Conservation (phyloP, 805 yeast genomes). For the Wickerhamomyces sydowiorum region DNA sequence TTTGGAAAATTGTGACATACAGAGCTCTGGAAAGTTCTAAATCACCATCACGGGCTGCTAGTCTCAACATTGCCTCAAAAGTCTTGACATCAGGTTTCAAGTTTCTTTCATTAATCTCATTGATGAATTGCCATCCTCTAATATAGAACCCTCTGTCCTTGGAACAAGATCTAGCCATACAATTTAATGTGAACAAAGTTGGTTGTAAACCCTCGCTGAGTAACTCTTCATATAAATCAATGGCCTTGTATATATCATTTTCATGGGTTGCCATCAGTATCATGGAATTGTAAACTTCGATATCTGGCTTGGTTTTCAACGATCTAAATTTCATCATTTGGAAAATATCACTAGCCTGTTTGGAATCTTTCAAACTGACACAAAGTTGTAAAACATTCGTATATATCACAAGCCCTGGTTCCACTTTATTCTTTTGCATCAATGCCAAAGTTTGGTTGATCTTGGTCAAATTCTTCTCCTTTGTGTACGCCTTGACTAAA, state of each 20-base stretch:
- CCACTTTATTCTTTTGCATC: slow-evolving; percentile 25
- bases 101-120: slow-evolving; percentile 46
- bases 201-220: slow-evolving; percentile 29
- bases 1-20: slow-evolving; percentile 39
- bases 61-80: slow-evolving; percentile 62
- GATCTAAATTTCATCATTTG: slow-evolving; percentile 83
- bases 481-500: slow-evolving; percentile 37
- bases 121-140: slow-evolving; percentile 75
- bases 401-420: slow-evolving; percentile 41
- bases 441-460: slow-evolving; percentile 10
- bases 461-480: slow-evolving; percentile 21
- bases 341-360: slow-evolving; percentile 67
- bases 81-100: slow-evolving; percentile 40
- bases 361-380: slow-evolving; percentile 42
- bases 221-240: slow-evolving; percentile 76
- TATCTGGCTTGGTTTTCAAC: slow-evolving; percentile 57
- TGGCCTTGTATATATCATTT: slow-evolving; percentile 63
- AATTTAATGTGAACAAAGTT: slow-evolving; percentile 40
- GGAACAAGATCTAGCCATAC: slow-evolving; percentile 66
- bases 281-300: slow-evolving; percentile 64
- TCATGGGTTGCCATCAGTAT: slow-evolving; percentile 59
- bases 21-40: slow-evolving; percentile 64
- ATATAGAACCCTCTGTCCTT: slow-evolving; percentile 38
- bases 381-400: slow-evolving; percentile 58
- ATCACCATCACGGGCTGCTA: slow-evolving; percentile 82